Percentiles rank a stretch among this genome's conserved stretches.
Conservation (phyloP, 805 yeast species). For the Lipomyces spencermartinsiae region DNA sequence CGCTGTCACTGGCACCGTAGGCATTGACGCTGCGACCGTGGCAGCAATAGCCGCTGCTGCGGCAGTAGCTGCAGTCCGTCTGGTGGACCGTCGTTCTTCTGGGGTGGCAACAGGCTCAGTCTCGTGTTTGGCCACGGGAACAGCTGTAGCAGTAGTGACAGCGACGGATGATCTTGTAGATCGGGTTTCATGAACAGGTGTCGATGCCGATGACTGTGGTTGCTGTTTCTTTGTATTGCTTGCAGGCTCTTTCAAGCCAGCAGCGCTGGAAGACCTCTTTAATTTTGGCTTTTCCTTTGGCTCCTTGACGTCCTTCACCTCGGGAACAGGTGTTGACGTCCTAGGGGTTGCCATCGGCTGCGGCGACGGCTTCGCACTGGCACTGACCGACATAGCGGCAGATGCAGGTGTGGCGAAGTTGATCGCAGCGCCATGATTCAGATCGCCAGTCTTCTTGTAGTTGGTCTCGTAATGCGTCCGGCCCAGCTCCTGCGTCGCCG, state of each 20-base stretch:
- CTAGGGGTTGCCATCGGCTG: not conserved
- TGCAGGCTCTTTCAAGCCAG: not conserved
- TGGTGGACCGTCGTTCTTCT: conserved; percentile 1
- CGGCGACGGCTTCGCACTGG: conserved; percentile 14
- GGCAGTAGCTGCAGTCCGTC: conserved; percentile 2
- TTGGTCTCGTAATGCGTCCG: conserved; percentile 30
- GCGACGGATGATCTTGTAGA: conserved; percentile 5
- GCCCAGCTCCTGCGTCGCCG: conserved; percentile 26
- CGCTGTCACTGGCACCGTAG: not conserved
- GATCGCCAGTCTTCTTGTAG: conserved; percentile 27
- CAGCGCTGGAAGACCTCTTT: conserved; percentile 3
- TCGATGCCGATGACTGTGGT: not conserved
- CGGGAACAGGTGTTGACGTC: conserved; percentile 13
- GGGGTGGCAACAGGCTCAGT: not conserved
- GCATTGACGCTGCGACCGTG: not conserved
- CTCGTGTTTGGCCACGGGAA: not conserved
- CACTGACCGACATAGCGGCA: conserved; percentile 11
- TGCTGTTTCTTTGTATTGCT: not conserved
- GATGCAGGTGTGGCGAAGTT: conserved; percentile 27
- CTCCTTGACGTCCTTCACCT: not conserved
- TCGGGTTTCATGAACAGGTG: conserved; percentile 6
- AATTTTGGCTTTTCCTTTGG: not conserved
- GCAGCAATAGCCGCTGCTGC: not conserved
- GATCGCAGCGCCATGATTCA: conserved; percentile 4
- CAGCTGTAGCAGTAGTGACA: not conserved